Base-by-base conservation (phyloP, 768 basidiomycete genomes). In the Baorangia bicolor region DNA sequence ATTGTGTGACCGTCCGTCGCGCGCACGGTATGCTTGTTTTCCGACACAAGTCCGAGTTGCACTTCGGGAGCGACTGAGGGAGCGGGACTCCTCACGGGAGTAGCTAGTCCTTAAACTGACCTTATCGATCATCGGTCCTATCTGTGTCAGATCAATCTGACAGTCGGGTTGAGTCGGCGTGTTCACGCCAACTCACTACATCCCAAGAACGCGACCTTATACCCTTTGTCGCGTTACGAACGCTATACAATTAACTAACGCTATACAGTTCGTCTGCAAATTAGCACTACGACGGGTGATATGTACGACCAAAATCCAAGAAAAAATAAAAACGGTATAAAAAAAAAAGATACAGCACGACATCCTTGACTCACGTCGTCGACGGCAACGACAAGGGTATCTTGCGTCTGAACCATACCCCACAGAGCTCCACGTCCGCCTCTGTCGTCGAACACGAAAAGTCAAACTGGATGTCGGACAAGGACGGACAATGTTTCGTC, bases 401-500 rank as follows among this genome's bases (percentile, higher is more conserved):
- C 54, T 57, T 72, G 21, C 69, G 60, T 39, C 62, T 59, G 23
- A 70, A 70, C 69, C 69, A 70, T 31, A 70, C 55, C 31, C 71
- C 69, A 42, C 70, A 70, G 21, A 70, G 53, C 8, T 66, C 71
- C 34, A 69, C 51, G 20, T 70, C 70, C 25, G 46, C 47, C 2
- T 72, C 69, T 6, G 49, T 42, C 50, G 58, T 56, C 43, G 69
- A 60, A 23, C 61, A 62, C 23, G 71, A 66, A 61, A 72, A 70
- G 42, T 62, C 63, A 28, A 70, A 70, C n/a, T 64, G 71, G 18
- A 70, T 61, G 35, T 70, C 64, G 12, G 47, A 54, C 30, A 70
- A 20, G 4, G 69, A 63, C 2, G 69, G 63, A 46, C 69, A 70
- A 9, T 57, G 42, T 2, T 55, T 64, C 25, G 71, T 73, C 69